phyloP scores from a whole-genome alignment of 2,329 filamentous ascomycete genomes.

The Diaporthe vexans region DNA sequence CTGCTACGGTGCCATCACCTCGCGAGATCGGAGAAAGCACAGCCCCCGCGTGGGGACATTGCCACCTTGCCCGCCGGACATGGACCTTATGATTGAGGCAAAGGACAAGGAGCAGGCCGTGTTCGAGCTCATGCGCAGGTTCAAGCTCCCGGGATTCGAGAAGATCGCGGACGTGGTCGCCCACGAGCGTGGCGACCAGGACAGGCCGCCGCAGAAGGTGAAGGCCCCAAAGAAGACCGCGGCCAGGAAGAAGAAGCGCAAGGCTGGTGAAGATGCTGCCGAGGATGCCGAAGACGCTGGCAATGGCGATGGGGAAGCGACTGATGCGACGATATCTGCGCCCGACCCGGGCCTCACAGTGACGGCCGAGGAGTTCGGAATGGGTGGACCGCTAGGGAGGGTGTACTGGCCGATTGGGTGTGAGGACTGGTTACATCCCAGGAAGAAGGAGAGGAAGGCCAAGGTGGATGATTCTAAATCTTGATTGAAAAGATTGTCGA shows the following conservation, averaged over 20 bases:
- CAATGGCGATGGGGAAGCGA: constrained; percentile 47
- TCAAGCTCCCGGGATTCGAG: constrained; percentile 85
- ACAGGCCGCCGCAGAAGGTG: constrained; percentile 63
- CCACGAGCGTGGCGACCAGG: constrained; percentile 82
- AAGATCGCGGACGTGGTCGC: constrained; percentile 83
- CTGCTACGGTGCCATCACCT: constrained; percentile 80
- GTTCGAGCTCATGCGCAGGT: constrained; percentile 91
- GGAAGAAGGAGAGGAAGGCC: constrained; percentile 76
- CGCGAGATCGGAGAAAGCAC: constrained; percentile 85
- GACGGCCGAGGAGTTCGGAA: constrained; percentile 78
- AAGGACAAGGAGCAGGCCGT: constrained; percentile 99
- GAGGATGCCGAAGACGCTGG: constrained; percentile 57
- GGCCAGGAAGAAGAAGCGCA: constrained; percentile 53
- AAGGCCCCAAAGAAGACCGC: constrained; percentile 56
- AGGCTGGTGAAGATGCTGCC: constrained; percentile 44
- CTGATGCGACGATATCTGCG: not conserved
- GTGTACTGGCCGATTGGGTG: constrained; percentile 94
- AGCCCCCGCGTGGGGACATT: constrained; percentile 82
- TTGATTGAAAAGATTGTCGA: not conserved
- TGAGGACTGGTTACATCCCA: constrained; percentile 90
- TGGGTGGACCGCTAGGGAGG: constrained; percentile 85
- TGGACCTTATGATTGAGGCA: constrained; percentile 99
- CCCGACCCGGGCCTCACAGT: constrained; percentile 52
- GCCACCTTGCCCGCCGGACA: constrained; percentile 84
- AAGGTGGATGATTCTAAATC: constrained; percentile 54